Evolutionary conservation across 495 filamentous ascomycete species (phyloP).

Genomic region (Lasiosphaeria miniovina): DNA sequence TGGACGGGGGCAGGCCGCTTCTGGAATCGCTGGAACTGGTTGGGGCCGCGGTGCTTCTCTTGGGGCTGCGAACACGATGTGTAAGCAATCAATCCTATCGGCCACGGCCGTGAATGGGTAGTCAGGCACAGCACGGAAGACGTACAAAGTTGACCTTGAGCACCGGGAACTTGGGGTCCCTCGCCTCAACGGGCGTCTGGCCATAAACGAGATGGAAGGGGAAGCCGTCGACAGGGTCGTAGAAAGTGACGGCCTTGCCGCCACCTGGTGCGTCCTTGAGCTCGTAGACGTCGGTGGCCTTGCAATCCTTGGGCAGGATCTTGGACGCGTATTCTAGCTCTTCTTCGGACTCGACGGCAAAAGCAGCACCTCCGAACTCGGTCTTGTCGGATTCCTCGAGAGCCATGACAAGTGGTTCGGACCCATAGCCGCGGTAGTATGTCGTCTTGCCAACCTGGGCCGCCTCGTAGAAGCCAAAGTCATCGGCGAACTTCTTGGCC

Average conservation of each 20-base stretch:
- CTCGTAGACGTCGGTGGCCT: slow-evolving; percentile 48
- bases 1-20: slow-evolving; percentile 67
- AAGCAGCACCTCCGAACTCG: slow-evolving; percentile 54
- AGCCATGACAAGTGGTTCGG: slow-evolving; percentile 57
- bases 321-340: slow-evolving; percentile 49
- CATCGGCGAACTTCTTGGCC: slow-evolving; percentile 48
- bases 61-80: slow-evolving; percentile 28
- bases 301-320: slow-evolving; percentile 40
- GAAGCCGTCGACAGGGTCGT: slow-evolving; percentile 58
- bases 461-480: slow-evolving; percentile 56
- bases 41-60: slow-evolving; percentile 47
- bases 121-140: too few relatives aligned
- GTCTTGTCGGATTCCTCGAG: slow-evolving; percentile 45
- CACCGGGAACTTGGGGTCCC: slow-evolving; percentile 40
- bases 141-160: slow-evolving; percentile 44
- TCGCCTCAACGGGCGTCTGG: slow-evolving; percentile 39
- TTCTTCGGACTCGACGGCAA: slow-evolving; percentile 53
- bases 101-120: background rate
- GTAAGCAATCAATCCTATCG: background rate
- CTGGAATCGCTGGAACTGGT: slow-evolving; percentile 51
- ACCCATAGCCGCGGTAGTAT: slow-evolving; percentile 59
- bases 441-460: slow-evolving; percentile 46
- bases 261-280: slow-evolving; percentile 55
- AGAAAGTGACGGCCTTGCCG: slow-evolving; percentile 54
- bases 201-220: slow-evolving; percentile 59